Base-by-base conservation (phyloP, 345 rosid species). In the Cochlearia excelsa region DNA sequence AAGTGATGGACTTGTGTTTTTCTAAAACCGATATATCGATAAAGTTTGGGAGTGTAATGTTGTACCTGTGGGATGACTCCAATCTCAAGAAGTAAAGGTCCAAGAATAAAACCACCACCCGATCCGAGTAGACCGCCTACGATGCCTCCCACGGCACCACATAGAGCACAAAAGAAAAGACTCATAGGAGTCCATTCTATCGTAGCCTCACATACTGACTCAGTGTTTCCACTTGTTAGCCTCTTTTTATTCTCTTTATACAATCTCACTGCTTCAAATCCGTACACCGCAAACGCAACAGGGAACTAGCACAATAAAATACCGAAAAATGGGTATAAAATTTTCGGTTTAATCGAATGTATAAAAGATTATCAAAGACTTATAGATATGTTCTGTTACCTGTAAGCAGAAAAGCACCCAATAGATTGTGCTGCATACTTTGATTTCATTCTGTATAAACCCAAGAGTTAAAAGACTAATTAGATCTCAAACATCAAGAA, bases 71-170 rank as follows among this genome's bases (percentile, higher is more conserved):
- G 98, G 56, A 82, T 88, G 74, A 92, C 98, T 40, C 98, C 98
- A 27, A 92, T 92, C 77, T 92, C 98, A 8, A 92, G 89, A 30
- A 92, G 87, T n/a, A 92, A 82, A 0, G 98, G 98, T 0, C 98
- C 94, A 3, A 92, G 80, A 54, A 92, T 79, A 86, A 92, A 92
- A 0, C 98, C 98, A 16, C 98, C 98, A 26, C 98, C 97, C 0
- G 98, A 92, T 23, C 98, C 98, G 0, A 92, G 95, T 2, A 92
- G 82, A 57, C 98, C 98, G 1, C 98, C 98, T 0, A 92, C 98
- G 0, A 84, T 77, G 30, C 97, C 98, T 46, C 98, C 98, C 11
- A 82, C 48, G 63, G 83, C 70, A 27, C 95, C 94, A 65, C 95
- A 92, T 1, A 92, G 74, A 31, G 95, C 94, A 63, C 95, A 89